Evolutionary conservation across 495 filamentous ascomycete species (phyloP).

Genomic region (Parathielavia appendiculata): DNA sequence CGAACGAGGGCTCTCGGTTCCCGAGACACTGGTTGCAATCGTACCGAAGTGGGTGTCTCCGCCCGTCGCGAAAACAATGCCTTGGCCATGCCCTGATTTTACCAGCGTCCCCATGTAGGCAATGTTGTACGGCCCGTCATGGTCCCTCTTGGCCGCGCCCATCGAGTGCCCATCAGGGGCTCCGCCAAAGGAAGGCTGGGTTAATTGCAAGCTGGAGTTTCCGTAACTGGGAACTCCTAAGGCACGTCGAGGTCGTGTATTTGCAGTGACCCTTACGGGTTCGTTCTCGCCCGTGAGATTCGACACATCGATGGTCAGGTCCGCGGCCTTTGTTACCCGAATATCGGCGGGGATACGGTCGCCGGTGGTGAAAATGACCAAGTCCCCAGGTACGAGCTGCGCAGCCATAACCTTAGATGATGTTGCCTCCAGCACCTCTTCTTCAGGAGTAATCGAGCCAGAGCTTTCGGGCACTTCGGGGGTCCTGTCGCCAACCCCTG

Average conservation of each 20-base stretch:
- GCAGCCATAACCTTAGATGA: slow-evolving; percentile 78
- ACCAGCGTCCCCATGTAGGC: slow-evolving; percentile 98
- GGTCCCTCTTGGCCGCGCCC: slow-evolving; percentile 28
- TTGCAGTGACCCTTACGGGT: slow-evolving; percentile 70
- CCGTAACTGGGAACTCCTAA: slow-evolving; percentile 19
- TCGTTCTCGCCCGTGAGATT: slow-evolving; percentile 97
- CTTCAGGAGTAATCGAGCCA: slow-evolving; percentile 37
- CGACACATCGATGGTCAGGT: slow-evolving; percentile 91
- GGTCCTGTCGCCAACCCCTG: slow-evolving; percentile 29
- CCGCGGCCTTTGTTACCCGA: slow-evolving; percentile 80
- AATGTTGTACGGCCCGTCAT: slow-evolving; percentile 57
- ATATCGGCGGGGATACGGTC: slow-evolving; percentile 97
- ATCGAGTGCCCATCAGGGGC: slow-evolving; percentile 15
- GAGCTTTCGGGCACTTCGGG: slow-evolving; percentile 27
- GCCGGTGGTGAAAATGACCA: slow-evolving; percentile 89
- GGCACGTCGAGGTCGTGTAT: slow-evolving; percentile 59
- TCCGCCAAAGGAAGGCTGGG: slow-evolving; percentile 35
- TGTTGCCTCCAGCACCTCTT: slow-evolving; percentile 59
- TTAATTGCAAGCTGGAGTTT: slow-evolving; percentile 29
- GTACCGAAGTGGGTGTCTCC: slow-evolving; percentile 93
- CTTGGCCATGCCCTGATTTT: slow-evolving; percentile 91
- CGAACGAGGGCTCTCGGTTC: slow-evolving; percentile 90
- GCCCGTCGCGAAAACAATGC: slow-evolving; percentile 91
- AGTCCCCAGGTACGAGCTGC: slow-evolving; percentile 84
- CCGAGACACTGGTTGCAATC: slow-evolving; percentile 84